Base-by-base conservation (phyloP, 2,329 filamentous ascomycete species). In the Sporothrix euskadiensis region DNA sequence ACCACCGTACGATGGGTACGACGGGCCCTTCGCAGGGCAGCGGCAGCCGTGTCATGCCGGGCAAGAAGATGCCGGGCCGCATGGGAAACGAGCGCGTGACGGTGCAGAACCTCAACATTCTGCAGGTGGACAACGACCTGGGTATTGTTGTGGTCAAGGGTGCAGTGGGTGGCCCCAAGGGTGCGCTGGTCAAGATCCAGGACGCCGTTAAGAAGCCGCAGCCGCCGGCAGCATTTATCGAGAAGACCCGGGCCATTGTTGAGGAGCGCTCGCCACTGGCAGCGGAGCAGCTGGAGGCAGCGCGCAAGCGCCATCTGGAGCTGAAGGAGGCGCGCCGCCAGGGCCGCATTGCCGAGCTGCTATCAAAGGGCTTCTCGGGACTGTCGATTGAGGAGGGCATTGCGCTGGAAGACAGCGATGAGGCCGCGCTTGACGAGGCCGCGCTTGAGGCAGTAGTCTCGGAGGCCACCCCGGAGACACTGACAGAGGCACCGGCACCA, bases 31-130 rank as follows among this genome's bases (percentile, higher is more conserved):
- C 92, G 78, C 96, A 99, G 83, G 96, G 96, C 76, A 91, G 92
- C 80, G 96, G 96, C 84, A 97, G 93, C 76, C 90, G 96, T 83
- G 95, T 99, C 32, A 85, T 94, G 80, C 96, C 96, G 0, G 96
- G 96, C 75, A 99, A 99, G 89, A 96, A 94, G 84, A 99, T 99
- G 96, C 90, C 96, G 3, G 96, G 96, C 72, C 90, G 93, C 74
- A 98, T 99, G 96, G 96, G 96, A 76, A 92, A 92, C 77, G 88
- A 97, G 82, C 90, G 89, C 77, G 92, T 94, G 73, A 99, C 96
- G 66, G 88, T 96, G 73, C 94, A 98, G 87, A 98, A 97, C 83
- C 84, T 98, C 78, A 92, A 91, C 83, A 90, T 99, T 71, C 84
- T 99, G 81, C 91, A 94, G 85, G 91, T 97, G 47, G 94, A 98